phyloP scores from a whole-genome alignment of 495 filamentous ascomycete species.

The Apodospora peruviana region DNA sequence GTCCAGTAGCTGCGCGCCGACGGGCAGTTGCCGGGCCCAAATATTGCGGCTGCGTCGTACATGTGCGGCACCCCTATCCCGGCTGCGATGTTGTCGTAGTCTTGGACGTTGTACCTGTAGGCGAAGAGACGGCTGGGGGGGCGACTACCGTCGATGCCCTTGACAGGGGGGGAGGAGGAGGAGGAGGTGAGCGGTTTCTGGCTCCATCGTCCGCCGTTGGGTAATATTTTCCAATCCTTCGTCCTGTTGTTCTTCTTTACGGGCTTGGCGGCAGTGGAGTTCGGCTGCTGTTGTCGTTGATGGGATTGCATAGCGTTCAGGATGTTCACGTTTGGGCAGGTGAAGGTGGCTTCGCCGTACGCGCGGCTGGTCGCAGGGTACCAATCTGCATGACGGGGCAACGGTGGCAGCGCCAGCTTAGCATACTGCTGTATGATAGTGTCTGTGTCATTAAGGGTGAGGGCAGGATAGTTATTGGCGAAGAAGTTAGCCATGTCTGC shows the following conservation, averaged over 20 bases:
- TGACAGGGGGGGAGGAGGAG: neutral
- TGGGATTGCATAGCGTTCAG: conserved; percentile 15
- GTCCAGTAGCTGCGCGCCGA: conserved; percentile 26
- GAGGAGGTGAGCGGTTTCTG: neutral
- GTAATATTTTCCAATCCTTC: no score
- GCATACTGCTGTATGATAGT: conserved; percentile 31
- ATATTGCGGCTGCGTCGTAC: conserved; percentile 37
- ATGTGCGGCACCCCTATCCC: conserved; percentile 16
- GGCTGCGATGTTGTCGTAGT: conserved; percentile 11
- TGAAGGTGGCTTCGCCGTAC: conserved; percentile 60
- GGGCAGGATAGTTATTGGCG: conserved; percentile 35
- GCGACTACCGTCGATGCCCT: no score
- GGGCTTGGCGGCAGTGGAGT: neutral
- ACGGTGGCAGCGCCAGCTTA: conserved; percentile 1
- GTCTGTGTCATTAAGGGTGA: conserved; percentile 43
- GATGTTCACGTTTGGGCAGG: conserved; percentile 48
- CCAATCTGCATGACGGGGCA: conserved; percentile 27
- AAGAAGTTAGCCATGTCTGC: conserved; percentile 45
- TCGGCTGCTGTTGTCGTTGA: neutral
- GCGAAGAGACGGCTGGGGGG: conserved; percentile 5
- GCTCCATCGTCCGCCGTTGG: no score
- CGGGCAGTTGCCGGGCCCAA: conserved; percentile 32
- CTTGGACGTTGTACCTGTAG: conserved; percentile 25
- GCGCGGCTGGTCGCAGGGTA: conserved; percentile 41
- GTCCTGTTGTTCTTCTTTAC: neutral